phyloP scores from a whole-genome alignment of 768 basidiomycete genomes.

The Pholiota conissans region DNA sequence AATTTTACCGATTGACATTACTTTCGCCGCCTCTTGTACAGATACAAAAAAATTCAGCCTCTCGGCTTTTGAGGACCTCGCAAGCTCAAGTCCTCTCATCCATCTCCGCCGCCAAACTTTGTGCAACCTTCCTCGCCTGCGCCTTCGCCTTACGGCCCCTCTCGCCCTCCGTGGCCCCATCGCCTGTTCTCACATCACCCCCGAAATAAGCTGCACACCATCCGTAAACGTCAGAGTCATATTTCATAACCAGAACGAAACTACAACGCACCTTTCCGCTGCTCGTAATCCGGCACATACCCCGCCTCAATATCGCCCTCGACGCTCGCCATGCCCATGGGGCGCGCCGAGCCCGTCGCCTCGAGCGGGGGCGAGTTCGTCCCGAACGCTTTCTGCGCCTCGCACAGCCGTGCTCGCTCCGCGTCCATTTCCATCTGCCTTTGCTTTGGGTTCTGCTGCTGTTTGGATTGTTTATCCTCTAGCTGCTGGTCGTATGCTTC shows the following conservation, averaged over 20 bases:
- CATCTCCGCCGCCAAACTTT: constrained; percentile 6
- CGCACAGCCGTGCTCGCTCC: neutral
- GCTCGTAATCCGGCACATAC: constrained; percentile 38
- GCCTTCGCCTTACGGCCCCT: neutral
- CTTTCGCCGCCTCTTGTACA: no score
- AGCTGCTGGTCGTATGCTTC: no score
- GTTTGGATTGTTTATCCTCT: neutral
- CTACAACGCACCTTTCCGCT: constrained; percentile 43
- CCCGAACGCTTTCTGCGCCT: constrained; percentile 26
- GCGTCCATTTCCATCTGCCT: neutral
- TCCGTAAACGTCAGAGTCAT: neutral
- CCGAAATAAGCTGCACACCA: constrained; percentile 2
- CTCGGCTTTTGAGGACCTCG: no score
- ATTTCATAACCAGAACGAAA: no score
- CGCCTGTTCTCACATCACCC: neutral
- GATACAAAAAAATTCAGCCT: neutral
- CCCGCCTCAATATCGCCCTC: constrained; percentile 23
- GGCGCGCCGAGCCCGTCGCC: constrained; percentile 42
- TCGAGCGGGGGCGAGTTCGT: constrained; percentile 58
- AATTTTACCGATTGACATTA: no score
- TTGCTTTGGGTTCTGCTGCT: neutral
- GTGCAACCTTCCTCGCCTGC: neutral
- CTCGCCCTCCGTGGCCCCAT: neutral
- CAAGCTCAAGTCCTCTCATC: neutral
- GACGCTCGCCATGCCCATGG: constrained; percentile 50